These are phyloP conservation scores for Plantago elongata DNA, from an alignment of 257 asterid genomes.

Conservation along the genomic window DNA sequence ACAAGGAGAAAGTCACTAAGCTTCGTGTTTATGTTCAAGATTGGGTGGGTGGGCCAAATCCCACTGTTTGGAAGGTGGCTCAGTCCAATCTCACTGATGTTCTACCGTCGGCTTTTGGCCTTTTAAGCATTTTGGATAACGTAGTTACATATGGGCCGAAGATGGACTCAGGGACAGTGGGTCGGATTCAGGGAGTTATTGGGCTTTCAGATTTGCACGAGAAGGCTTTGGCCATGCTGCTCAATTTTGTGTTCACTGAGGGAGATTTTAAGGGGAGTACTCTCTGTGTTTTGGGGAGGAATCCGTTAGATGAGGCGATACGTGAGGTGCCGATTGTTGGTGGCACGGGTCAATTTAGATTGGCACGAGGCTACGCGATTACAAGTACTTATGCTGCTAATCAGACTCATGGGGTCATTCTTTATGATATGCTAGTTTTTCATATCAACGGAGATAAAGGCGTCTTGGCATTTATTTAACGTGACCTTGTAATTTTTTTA, in stretches of 20 bases:
- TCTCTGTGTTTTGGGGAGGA: constrained; percentile 28
- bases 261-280: constrained; percentile 34
- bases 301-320: not conserved
- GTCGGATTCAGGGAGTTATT: constrained; percentile 33
- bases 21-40: constrained; percentile 34
- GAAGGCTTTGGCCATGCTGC: constrained; percentile 22
- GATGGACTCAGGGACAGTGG: constrained; percentile 18
- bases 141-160: constrained; percentile 22
- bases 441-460: not conserved
- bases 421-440: constrained; percentile 12
- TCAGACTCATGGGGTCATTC: constrained; percentile 6
- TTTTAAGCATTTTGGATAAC: constrained; percentile 15
- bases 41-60: constrained; percentile 18
- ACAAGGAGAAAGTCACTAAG: constrained; percentile 12
- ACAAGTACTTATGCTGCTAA: constrained; percentile 14
- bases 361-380: constrained; percentile 29
- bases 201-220: constrained; percentile 26
- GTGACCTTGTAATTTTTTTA: too few relatives aligned
- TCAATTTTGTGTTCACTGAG: constrained; percentile 26
- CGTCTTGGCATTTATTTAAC: too few relatives aligned
- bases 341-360: constrained; percentile 32
- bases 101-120: constrained; percentile 23
- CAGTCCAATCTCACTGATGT: constrained; percentile 10
- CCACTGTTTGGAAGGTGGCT: constrained; percentile 21
- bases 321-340: constrained; percentile 35